phyloP scores from a whole-genome alignment of 768 basidiomycete genomes.

The Lactarius pseudohatsudake region DNA sequence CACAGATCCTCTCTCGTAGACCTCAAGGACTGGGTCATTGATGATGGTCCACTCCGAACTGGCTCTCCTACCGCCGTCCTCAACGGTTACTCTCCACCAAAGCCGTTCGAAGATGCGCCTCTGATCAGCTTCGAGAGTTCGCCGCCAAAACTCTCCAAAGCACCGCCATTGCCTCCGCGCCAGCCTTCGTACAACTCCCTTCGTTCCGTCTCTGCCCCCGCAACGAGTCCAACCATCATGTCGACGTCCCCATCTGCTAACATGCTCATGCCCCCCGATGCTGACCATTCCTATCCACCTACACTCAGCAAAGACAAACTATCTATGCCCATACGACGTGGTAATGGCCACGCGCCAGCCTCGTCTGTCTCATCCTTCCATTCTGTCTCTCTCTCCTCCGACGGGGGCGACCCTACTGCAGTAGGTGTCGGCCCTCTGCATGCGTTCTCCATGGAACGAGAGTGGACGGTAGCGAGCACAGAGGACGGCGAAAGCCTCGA shows the following conservation, averaged over 20 bases:
- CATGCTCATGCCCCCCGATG: constrained; percentile 41
- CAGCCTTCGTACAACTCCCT: constrained; percentile 46
- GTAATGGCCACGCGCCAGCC: constrained; percentile 49
- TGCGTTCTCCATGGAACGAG: constrained; percentile 47
- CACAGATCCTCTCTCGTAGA: constrained; percentile 60
- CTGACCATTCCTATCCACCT: constrained; percentile 56
- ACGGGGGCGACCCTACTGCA: constrained; percentile 37
- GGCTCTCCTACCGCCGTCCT: constrained; percentile 1
- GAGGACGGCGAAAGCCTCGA: constrained; percentile 57
- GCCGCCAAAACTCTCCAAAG: constrained; percentile 40
- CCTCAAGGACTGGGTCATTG: constrained; percentile 68
- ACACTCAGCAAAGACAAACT: constrained; percentile 33
- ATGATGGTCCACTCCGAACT: constrained; percentile 45
- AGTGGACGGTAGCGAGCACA: constrained; percentile 35
- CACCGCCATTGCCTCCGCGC: constrained; percentile 63
- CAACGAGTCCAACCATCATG: constrained; percentile 32
- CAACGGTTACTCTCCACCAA: constrained; percentile 12
- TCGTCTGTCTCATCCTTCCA: constrained; percentile 79
- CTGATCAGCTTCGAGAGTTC: constrained; percentile 54
- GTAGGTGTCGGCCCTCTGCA: not conserved
- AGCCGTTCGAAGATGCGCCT: constrained; percentile 35
- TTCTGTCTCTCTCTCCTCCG: constrained; percentile 74
- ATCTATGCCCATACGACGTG: constrained; percentile 35
- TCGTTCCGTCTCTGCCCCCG: constrained; percentile 56
- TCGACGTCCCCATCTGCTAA: constrained; percentile 40